phyloP scores from a whole-genome alignment of 306 rosid species.

The Trichosanthes cucumerina region DNA sequence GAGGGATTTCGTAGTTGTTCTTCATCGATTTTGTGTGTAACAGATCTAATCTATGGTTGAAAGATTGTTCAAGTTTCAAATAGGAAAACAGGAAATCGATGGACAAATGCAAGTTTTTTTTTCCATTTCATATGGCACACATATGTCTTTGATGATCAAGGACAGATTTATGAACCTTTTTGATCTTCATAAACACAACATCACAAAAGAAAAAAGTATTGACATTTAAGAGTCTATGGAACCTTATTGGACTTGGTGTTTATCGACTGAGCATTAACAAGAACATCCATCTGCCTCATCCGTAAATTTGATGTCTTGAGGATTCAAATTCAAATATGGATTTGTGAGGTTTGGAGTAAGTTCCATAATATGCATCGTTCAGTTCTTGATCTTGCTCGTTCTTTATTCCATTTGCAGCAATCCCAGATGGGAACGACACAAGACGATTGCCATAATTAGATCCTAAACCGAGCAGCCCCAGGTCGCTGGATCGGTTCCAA shows the following conservation, averaged over 20 bases:
- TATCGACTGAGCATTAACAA: constrained; percentile 23
- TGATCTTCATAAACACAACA: constrained; percentile 4
- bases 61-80: background rate
- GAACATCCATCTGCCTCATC: constrained; percentile 25
- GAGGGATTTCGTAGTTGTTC: background rate
- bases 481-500: background rate
- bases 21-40: background rate
- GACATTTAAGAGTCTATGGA: constrained; percentile 8
- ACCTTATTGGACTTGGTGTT: constrained; percentile 20
- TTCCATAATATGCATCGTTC: constrained; percentile 38
- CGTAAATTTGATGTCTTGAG: constrained; percentile 32
- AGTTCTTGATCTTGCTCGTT: constrained; percentile 33
- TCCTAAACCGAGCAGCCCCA: background rate
- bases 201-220: background rate
- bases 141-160: background rate
- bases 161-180: background rate
- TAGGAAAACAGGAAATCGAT: background rate
- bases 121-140: constrained; percentile 2
- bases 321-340: constrained; percentile 22
- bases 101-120: background rate
- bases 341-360: constrained; percentile 29
- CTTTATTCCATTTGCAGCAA: constrained; percentile 27
- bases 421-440: constrained; percentile 23
- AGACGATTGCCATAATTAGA: background rate
- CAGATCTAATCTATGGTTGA: background rate